These are phyloP conservation scores for Colletotrichum paranaense DNA, from an alignment of 2,329 filamentous ascomycete genomes.

Conservation along the genomic window DNA sequence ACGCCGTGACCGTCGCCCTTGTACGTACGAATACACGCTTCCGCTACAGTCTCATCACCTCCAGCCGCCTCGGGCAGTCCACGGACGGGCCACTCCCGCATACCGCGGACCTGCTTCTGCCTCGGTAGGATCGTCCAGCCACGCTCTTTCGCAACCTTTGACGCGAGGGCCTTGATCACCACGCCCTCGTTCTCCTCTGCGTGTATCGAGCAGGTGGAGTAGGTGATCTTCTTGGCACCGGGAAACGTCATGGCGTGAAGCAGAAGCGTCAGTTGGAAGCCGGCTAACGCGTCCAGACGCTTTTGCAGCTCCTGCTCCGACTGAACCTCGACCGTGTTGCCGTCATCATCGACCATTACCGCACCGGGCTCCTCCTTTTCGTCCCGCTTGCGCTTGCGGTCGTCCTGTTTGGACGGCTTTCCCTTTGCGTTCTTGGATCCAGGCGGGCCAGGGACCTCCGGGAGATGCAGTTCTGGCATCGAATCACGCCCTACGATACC, in stretches of 20 bases:
- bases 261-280: conserved; percentile 85
- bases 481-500: conserved; percentile 93
- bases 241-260: conserved; percentile 88
- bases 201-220: conserved; percentile 94
- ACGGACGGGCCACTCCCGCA: conserved; percentile 80
- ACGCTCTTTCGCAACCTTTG: conserved; percentile 70
- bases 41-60: conserved; percentile 66
- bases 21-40: conserved; percentile 84
- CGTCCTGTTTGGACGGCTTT: conserved; percentile 33
- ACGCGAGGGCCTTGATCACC: conserved; percentile 77
- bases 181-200: conserved; percentile 90
- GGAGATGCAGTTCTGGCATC: conserved; percentile 74
- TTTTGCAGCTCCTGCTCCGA: conserved; percentile 68
- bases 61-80: conserved; percentile 63
- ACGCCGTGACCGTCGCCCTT: conserved; percentile 85
- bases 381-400: conserved; percentile 59
- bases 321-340: conserved; percentile 61
- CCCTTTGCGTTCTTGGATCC: conserved; percentile 30
- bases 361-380: conserved; percentile 39
- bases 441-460: conserved; percentile 45
- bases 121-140: conserved; percentile 85
- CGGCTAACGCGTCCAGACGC: conserved; percentile 78
- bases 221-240: conserved; percentile 79
- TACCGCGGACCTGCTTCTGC: conserved; percentile 78
- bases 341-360: conserved; percentile 67